A percentile compares a stretch with the other conserved stretches of the same genome.
These are phyloP conservation scores for Globisporangium irregulare DNA, from an alignment of 352 stramenopile species.

Conservation along the genomic window DNA sequence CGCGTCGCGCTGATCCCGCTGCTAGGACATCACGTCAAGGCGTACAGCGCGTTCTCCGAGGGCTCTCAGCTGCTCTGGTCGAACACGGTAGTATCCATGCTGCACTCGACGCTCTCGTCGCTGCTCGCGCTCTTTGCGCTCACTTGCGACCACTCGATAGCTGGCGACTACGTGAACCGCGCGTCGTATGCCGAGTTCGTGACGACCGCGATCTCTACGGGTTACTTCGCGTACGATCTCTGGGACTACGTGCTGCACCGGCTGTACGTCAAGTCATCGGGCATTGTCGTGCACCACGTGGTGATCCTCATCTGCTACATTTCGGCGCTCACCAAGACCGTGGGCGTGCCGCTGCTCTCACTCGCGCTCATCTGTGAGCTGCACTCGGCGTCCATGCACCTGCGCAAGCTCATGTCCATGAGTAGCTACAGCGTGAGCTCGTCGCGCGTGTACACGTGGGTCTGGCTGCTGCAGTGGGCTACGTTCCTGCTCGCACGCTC, in stretches of 20 bases:
- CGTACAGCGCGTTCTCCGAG: constrained; percentile 43
- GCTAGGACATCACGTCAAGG: constrained; percentile 36
- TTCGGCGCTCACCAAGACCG: constrained; percentile 66
- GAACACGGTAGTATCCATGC: constrained; percentile 75
- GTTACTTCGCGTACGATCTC: constrained; percentile 83
- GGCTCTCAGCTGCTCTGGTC: constrained; percentile 53
- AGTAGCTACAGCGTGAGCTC: constrained; percentile 34
- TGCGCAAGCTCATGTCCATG: constrained; percentile 74
- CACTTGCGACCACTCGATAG: constrained; percentile 48
- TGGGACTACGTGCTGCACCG: constrained; percentile 75
- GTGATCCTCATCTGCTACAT: constrained; percentile 82
- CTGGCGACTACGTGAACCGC: constrained; percentile 37
- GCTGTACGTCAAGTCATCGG: constrained; percentile 67
- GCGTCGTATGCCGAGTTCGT: constrained; percentile 36
- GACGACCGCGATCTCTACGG: constrained; percentile 64
- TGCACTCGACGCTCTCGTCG: constrained; percentile 61
- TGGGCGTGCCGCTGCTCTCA: constrained; percentile 68
- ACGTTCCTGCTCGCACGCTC: constrained; percentile 45
- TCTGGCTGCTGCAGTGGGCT: constrained; percentile 62
- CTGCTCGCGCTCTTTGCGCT: constrained; percentile 51
- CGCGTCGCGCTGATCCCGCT: constrained; percentile 44
- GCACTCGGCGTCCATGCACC: constrained; percentile 78
- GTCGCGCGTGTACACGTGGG: constrained; percentile 30
- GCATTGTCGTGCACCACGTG: constrained; percentile 71
- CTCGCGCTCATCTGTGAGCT: constrained; percentile 71